A percentile compares a stretch with the other conserved stretches of the same genome.
Evolutionary conservation across 306 rosid genomes (phyloP).

Genomic region (Castanea crenata): DNA sequence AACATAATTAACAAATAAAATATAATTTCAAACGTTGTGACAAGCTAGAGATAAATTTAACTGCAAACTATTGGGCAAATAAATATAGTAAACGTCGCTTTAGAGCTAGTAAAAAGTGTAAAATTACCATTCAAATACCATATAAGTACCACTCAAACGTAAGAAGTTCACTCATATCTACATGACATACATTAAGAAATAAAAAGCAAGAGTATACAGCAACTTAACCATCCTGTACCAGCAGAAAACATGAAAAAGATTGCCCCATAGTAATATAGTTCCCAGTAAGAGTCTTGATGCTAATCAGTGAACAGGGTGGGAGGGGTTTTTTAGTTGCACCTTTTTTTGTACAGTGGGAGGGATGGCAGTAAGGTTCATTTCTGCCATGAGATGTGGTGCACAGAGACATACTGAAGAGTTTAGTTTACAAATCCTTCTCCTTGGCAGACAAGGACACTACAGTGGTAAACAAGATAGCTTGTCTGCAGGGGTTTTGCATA

Average conservation of each 20-base stretch:
- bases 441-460: background rate
- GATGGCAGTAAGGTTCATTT: background rate
- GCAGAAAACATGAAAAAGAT: no score
- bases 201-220: no score
- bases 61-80: background rate
- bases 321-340: background rate
- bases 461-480: background rate
- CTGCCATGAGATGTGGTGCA: background rate
- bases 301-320: background rate
- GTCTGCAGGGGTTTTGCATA: background rate
- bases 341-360: background rate
- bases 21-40: background rate
- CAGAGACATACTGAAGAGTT: background rate
- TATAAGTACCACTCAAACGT: background rate
- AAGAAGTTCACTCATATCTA: background rate
- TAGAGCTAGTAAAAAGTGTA: background rate
- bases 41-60: background rate
- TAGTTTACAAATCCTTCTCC: background rate
- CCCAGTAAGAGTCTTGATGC: background rate
- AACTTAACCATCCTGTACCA: no score
- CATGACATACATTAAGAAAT: background rate
- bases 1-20: background rate
- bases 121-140: background rate
- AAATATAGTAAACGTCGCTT: background rate
- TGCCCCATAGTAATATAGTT: no score